Evolutionary conservation across 805 yeast genomes (phyloP).

Genomic region (Saccharomyces eubayanus): DNA sequence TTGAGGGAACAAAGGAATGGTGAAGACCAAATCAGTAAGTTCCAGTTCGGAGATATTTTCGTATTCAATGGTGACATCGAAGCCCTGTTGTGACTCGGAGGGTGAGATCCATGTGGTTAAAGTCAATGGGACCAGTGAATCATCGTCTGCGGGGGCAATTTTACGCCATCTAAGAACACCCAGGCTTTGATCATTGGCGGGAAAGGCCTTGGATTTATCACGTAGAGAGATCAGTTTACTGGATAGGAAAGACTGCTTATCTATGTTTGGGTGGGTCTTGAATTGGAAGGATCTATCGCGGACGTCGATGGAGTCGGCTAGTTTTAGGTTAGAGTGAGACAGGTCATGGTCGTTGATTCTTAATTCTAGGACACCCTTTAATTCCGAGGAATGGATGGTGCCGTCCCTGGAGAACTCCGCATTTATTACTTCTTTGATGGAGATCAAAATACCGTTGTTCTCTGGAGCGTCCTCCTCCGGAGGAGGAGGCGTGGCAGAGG

Average conservation of each 20-base stretch:
- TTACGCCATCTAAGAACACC: slow-evolving; percentile 93
- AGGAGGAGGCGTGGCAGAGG: neutral
- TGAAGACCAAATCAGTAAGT: slow-evolving; percentile 43
- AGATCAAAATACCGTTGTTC: slow-evolving; percentile 73
- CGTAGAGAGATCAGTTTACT: slow-evolving; percentile 59
- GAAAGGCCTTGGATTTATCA: slow-evolving; percentile 74
- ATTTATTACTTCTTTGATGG: slow-evolving; percentile 66
- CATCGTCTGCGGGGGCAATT: slow-evolving; percentile 52
- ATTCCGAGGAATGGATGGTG: slow-evolving; percentile 55
- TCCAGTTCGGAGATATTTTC: slow-evolving; percentile 45
- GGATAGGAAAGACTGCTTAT: slow-evolving; percentile 57
- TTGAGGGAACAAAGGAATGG: slow-evolving; percentile 55
- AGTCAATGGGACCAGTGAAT: slow-evolving; percentile 50
- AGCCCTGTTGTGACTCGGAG: slow-evolving; percentile 45
- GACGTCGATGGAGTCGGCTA: slow-evolving; percentile 42
- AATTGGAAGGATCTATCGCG: slow-evolving; percentile 48
- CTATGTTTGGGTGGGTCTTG: slow-evolving; percentile 96
- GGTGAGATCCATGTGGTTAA: slow-evolving; percentile 79
- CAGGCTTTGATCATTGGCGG: slow-evolving; percentile 80
- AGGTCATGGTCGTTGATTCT: slow-evolving; percentile 72
- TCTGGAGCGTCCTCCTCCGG: slow-evolving; percentile 23
- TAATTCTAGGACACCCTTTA: slow-evolving; percentile 85
- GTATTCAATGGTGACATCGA: slow-evolving; percentile 81
- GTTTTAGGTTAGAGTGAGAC: slow-evolving; percentile 55
- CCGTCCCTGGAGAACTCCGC: slow-evolving; percentile 85